Evolutionary conservation across 2,329 filamentous ascomycete genomes (phyloP), one percentile per base, ranked within the genome.

Genomic region (Fusarium protoensiforme): DNA sequence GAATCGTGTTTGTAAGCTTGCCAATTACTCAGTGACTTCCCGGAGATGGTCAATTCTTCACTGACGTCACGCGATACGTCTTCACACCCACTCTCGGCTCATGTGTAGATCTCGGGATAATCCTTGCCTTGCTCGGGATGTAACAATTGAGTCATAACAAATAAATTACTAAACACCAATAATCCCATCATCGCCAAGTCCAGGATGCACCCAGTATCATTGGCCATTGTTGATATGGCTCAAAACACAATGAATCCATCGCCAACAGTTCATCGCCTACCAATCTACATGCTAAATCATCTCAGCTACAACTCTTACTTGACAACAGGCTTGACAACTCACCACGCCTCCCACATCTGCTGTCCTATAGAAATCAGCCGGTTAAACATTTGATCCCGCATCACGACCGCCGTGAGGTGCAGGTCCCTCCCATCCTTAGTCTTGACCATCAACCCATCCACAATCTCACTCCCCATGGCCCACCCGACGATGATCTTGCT

Each of bases 301-400:
- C 22, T 36, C 36, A 46, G n/a, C 39, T 18, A 31, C 27, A 27
- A 33, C 43, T 2, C 16, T 46, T 11, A 41, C 16, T 46, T 11
- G 35, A 41, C 11, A 31, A 20, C 33, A 29, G n/a, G 14, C 20
- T 41, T 16, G 20, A 14, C 22, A 13, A 57, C 48, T 70, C 61
- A 96, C 91, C 90, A 94, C 64, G 88, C 88, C 84, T 94, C 93
- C 94, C 94, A 96, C 86, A 94, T 94, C 86, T 96, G 93, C 16
- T 88, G 88, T 1, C 93, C 93, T 83, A 96, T 93, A 3, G 92
- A 90, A 65, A 95, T 84, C 64, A 96, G 80, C 18, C 94, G 89
- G 83, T 96, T 96, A 78, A 96, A 96, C 46, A 97, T 79, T 82
- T 96, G 92, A 75, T 96, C 93, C 41, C 94, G 83, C 77, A 92